A percentile compares a stretch with the other conserved stretches of the same genome.
phyloP scores from a whole-genome alignment of 2,329 filamentous ascomycete genomes.

The Hypoxylon sp. region DNA sequence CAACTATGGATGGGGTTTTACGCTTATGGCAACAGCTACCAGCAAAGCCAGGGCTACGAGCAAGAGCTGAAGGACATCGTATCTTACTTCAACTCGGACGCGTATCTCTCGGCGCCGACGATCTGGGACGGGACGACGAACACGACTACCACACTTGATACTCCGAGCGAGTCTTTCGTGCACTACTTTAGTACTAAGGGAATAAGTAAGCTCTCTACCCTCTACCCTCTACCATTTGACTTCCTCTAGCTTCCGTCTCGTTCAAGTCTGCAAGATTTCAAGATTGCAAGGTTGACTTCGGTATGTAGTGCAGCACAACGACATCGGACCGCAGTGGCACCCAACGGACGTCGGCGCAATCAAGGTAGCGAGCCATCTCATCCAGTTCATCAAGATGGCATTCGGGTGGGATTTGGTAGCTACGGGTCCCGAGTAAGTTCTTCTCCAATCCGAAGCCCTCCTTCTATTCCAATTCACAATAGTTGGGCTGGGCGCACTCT shows the following conservation, averaged over 20 bases:
- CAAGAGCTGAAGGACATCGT: conserved; percentile 67
- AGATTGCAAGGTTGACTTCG: neutral
- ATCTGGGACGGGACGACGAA: conserved; percentile 61
- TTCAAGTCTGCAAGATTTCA: neutral
- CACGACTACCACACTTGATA: conserved; percentile 54
- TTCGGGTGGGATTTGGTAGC: conserved; percentile 71
- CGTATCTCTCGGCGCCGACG: conserved; percentile 59
- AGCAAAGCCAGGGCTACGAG: conserved; percentile 63
- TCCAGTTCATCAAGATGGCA: conserved; percentile 69
- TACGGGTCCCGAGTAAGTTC: conserved; percentile 68
- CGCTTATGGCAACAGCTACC: conserved; percentile 65
- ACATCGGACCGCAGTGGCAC: conserved; percentile 71
- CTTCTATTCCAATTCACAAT: neutral
- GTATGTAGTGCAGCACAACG: conserved; percentile 69
- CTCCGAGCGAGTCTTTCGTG: conserved; percentile 63
- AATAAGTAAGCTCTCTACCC: conserved; percentile 54
- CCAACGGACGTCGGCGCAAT: conserved; percentile 74
- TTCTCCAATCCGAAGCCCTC: conserved; percentile 37
- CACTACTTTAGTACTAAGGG: conserved; percentile 74
- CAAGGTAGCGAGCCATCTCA: conserved; percentile 72
- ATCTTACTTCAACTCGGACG: conserved; percentile 65
- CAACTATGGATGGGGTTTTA: conserved; percentile 66
- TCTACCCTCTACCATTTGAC: neutral
- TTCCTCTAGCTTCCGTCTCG: neutral
- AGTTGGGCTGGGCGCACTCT: neutral